phyloP scores from a whole-genome alignment of 2,329 filamentous ascomycete species.

The Zasmidium angulare region DNA sequence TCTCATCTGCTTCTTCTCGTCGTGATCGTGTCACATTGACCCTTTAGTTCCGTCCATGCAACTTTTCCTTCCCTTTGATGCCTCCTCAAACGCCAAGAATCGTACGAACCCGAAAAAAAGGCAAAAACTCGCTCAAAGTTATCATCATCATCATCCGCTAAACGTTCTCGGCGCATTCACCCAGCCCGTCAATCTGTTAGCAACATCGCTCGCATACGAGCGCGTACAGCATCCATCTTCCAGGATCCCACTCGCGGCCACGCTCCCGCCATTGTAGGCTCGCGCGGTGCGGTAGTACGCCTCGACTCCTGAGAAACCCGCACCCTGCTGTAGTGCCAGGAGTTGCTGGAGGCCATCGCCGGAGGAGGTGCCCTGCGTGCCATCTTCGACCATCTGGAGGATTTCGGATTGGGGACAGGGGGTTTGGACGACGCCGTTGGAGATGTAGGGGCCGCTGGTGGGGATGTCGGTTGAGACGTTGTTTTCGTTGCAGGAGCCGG shows the following conservation, averaged over 20 bases:
- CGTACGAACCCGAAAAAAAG: neutral
- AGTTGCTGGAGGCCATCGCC: conserved; percentile 47
- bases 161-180: conserved; percentile 13
- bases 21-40: too few relatives aligned
- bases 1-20: neutral
- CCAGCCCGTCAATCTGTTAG: conserved; percentile 50
- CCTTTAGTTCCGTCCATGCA: too few relatives aligned
- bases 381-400: conserved; percentile 45
- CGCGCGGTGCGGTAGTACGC: conserved; percentile 51
- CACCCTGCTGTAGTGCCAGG: conserved; percentile 28
- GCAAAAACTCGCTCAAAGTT: too few relatives aligned
- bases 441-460: conserved; percentile 15
- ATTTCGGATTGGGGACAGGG: conserved; percentile 44
- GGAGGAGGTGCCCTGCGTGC: conserved; percentile 41
- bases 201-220: conserved; percentile 54
- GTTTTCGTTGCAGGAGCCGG: conserved; percentile 38
- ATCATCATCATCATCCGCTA: neutral
- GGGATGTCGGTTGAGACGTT: conserved; percentile 11
- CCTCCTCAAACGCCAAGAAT: neutral
- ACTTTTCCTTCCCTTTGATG: neutral
- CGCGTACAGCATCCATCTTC: conserved; percentile 49
- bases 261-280: conserved; percentile 53
- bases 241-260: conserved; percentile 29
- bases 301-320: conserved; percentile 24
- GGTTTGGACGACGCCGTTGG: conserved; percentile 31